phyloP scores from a whole-genome alignment of 1,284 basidiomycete genomes.

The Schizophyllum amplum region DNA sequence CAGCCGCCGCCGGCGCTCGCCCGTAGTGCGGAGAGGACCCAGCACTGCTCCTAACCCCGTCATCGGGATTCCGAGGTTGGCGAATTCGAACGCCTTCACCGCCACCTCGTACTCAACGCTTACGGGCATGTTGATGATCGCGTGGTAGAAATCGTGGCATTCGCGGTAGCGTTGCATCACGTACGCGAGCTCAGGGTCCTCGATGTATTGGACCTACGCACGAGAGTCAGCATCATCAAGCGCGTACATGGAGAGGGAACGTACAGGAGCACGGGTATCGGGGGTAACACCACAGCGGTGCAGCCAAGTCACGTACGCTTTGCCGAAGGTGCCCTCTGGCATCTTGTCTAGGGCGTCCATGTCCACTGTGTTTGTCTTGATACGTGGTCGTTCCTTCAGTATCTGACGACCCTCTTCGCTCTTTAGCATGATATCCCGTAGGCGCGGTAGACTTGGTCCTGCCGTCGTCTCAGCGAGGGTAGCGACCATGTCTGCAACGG shows the following conservation, averaged over 20 bases:
- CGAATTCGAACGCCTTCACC: conserved; percentile 92
- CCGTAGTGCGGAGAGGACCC: conserved; percentile 44
- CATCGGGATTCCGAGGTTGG: conserved; percentile 89
- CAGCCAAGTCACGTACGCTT: conserved; percentile 88
- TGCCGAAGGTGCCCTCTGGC: conserved; percentile 79
- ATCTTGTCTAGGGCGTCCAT: conserved; percentile 60
- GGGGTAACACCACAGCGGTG: conserved; percentile 88
- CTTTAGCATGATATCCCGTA: conserved; percentile 76
- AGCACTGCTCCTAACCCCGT: conserved; percentile 77
- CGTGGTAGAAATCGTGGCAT: conserved; percentile 95
- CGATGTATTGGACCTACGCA: conserved; percentile 79
- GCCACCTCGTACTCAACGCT: conserved; percentile 91
- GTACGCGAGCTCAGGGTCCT: conserved; percentile 90
- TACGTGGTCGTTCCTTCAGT: conserved; percentile 75
- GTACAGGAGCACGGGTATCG: conserved; percentile 86
- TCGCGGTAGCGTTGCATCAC: conserved; percentile 98
- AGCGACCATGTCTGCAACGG: conserved; percentile 79
- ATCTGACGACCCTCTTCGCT: conserved; percentile 78
- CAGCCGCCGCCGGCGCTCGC: conserved; percentile 29
- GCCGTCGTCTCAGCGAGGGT: conserved; percentile 88
- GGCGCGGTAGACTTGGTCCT: conserved; percentile 68
- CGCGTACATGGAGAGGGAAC: conserved; percentile 19
- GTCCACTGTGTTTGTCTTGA: conserved; percentile 75
- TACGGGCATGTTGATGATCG: conserved; percentile 82
- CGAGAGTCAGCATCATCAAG: neutral